Conservation (phyloP, 768 basidiomycete species). For the Boletales sp. region DNA sequence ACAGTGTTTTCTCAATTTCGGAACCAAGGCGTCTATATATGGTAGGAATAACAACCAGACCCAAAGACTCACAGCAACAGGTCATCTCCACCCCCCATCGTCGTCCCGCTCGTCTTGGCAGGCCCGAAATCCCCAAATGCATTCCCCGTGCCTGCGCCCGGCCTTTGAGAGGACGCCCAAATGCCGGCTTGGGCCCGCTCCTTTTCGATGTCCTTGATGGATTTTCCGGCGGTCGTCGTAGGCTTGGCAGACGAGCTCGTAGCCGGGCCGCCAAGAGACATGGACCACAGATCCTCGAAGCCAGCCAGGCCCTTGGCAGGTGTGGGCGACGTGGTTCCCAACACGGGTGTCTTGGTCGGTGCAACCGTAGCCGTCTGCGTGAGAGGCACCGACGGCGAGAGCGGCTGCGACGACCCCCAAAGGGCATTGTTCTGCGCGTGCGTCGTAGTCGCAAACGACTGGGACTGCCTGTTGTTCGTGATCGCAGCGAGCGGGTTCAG, state of each 20-base stretch:
- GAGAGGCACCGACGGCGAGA: constrained; percentile 18
- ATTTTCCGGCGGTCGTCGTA: constrained; percentile 49
- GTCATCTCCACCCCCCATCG: constrained; percentile 37
- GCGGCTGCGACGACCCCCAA: constrained; percentile 26
- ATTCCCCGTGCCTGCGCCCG: constrained; percentile 6
- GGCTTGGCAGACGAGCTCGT: constrained; percentile 34
- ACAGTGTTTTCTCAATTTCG: constrained; percentile 3
- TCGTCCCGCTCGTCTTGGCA: constrained; percentile 11
- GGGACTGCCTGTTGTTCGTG: constrained; percentile 21
- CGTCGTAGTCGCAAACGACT: constrained; percentile 7
- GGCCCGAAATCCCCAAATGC: constrained; percentile 35
- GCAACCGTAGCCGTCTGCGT: constrained; percentile 7
- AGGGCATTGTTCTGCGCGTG: constrained; percentile 19
- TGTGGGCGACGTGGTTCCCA: constrained; percentile 22
- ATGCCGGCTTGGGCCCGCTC: constrained; percentile 80
- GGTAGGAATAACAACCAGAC: background rate
- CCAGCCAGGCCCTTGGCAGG: constrained; percentile 43
- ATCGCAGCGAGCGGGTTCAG: constrained; percentile 25
- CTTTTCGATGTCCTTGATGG: constrained; percentile 84
- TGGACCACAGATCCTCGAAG: constrained; percentile 88
- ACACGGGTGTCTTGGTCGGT: constrained; percentile 14
- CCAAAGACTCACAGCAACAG: constrained; percentile 34
- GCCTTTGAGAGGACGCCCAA: constrained; percentile 52
- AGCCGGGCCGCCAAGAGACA: constrained; percentile 59
- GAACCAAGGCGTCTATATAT: background rate